Base-by-base conservation (phyloP, 768 basidiomycete species). In the Tulasnella sp. region DNA sequence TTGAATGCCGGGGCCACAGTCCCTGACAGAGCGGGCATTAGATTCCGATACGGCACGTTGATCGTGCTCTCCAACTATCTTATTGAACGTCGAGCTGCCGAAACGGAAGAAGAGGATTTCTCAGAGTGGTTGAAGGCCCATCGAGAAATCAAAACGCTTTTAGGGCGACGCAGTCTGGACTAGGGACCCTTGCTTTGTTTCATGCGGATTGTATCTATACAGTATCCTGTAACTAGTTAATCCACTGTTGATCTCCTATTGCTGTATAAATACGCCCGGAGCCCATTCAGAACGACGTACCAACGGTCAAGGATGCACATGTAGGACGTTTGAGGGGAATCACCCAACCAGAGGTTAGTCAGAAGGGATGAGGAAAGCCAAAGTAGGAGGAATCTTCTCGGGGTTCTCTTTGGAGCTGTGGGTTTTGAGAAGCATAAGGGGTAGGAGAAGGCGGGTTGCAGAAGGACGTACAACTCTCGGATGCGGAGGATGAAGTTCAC, bases 21-120 rank as follows among this genome's bases (percentile, higher is more conserved):
- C 15, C 21, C 19, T 21, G 4, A 56, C 19, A 23, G 5, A 40
- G 31, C 12, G 15, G 27, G n/a, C 34, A 3, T 11, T 57, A 64
- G 68, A n/a, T 57, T 32, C 37, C 55, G 55, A 59, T 96, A 98
- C 65, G 94, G 86, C 6, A 82, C 87, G 3, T 74, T 96, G 32
- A 94, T 98, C 63, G 89, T 89, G 4, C 88, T 99, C 59, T 86
- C 96, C 46, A 92, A 96, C 67, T 98, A 94, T 68, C 75, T 98
- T 62, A 82, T 98, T 51, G 91, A 94, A 68, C 66, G 61, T 17
- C 14, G 55, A 48, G 1, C 36, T 29, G 51, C 59, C 12, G 68
- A 66, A 50, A 68, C 65, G 19, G 43, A 62, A 27, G 43, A 57
- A 41, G 49, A 25, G 8, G 79, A 82, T 2, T 94, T 96, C 71